Conservation (phyloP, 1,284 basidiomycete species). For the Flammula alnicola region DNA sequence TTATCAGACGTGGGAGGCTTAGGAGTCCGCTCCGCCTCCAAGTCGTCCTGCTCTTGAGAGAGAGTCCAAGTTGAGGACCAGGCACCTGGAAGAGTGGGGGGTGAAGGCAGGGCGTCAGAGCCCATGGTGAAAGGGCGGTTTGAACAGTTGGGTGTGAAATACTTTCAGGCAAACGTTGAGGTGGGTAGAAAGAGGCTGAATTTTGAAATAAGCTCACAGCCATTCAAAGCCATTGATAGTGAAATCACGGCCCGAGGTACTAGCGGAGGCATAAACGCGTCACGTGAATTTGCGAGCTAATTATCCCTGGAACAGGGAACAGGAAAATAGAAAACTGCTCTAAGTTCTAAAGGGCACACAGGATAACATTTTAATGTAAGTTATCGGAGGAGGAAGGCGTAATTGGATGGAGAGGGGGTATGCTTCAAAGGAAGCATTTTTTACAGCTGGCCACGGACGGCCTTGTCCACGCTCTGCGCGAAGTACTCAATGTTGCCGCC, state of each 20-base stretch:
- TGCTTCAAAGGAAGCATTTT: conserved; percentile 15
- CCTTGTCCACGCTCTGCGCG: conserved; percentile 83
- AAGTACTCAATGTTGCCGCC: conserved; percentile 90
- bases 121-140: conserved; percentile 7
- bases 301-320: too few species aligned
- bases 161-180: background rate
- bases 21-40: conserved; percentile 5
- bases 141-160: conserved; percentile 1
- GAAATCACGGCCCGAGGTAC: too few species aligned
- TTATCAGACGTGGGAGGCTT: background rate
- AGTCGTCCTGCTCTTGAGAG: background rate
- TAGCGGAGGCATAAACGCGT: too few species aligned
- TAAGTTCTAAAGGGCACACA: too few species aligned
- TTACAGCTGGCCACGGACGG: conserved; percentile 81
- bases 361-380: conserved; percentile 12
- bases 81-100: conserved; percentile 22
- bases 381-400: conserved; percentile 1
- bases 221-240: too few species aligned
- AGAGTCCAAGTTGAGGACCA: conserved; percentile 21
- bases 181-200: background rate
- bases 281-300: too few species aligned
- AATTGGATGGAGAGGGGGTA: conserved; percentile 4
- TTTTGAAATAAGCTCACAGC: too few species aligned
- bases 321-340: too few species aligned
- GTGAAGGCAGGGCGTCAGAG: conserved; percentile 9